Evolutionary conservation across 2,329 filamentous ascomycete genomes (phyloP).

Genomic region (Colletotrichum caudatum): DNA sequence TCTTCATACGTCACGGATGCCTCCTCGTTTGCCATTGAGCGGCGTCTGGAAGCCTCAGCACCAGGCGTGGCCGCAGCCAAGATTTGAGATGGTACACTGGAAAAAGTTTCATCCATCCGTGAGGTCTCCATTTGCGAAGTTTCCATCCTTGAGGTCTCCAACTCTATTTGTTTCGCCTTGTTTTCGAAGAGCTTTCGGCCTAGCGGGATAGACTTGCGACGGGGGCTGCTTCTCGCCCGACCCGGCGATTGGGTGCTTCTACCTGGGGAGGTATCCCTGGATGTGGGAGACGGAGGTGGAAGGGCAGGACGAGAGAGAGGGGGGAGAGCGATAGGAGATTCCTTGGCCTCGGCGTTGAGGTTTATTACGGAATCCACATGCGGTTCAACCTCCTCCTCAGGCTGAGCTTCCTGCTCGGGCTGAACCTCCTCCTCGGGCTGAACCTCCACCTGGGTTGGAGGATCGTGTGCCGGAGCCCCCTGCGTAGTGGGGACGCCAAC

Average conservation of each 20-base stretch:
- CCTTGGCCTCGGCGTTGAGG: not conserved
- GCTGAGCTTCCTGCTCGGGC: not conserved
- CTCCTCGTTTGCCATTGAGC: slow-evolving; percentile 44
- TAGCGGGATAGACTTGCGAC: slow-evolving; percentile 49
- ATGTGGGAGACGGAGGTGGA: not conserved
- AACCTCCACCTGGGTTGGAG: not conserved
- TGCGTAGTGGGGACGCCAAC: slow-evolving; percentile 6
- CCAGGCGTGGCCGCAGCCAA: slow-evolving; percentile 49
- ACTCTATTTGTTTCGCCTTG: slow-evolving; percentile 46
- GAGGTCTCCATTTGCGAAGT: not conserved
- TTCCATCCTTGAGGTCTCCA: slow-evolving; percentile 16
- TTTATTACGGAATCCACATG: slow-evolving; percentile 10
- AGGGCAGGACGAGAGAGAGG: slow-evolving; percentile 15
- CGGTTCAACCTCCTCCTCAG: slow-evolving; percentile 7
- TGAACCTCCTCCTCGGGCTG: not conserved
- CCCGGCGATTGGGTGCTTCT: slow-evolving; percentile 45
- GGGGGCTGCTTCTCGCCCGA: slow-evolving; percentile 53
- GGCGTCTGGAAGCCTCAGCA: slow-evolving; percentile 23
- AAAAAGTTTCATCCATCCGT: slow-evolving; percentile 50
- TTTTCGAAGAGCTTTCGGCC: slow-evolving; percentile 51
- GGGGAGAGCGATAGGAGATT: slow-evolving; percentile 30
- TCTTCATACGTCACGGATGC: slow-evolving; percentile 61
- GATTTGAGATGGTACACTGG: slow-evolving; percentile 51
- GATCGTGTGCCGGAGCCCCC: not conserved
- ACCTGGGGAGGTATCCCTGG: slow-evolving; percentile 7